A percentile compares a stretch with the other conserved stretches of the same genome.
phyloP scores from a whole-genome alignment of 1,284 basidiomycete species.

The Omphalotus olearius region DNA sequence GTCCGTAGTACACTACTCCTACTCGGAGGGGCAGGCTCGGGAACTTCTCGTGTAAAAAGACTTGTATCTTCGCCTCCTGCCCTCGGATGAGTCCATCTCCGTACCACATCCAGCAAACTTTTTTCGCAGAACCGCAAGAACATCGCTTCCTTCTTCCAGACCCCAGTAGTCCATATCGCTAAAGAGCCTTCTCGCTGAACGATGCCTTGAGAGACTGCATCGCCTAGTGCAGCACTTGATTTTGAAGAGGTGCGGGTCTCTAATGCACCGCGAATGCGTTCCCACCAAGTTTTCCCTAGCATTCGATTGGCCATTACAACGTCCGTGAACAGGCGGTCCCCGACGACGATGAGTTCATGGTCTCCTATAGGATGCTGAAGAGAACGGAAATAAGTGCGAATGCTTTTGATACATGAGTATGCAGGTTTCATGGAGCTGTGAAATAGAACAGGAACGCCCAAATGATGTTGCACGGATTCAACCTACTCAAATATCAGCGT shows the following conservation, averaged over 20 bases:
- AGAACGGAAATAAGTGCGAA: constrained; percentile 63
- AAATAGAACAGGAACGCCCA: constrained; percentile 79
- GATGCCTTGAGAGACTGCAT: background rate
- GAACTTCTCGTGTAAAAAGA: too few relatives aligned
- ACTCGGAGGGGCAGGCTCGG: too few relatives aligned
- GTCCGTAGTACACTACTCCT: too few relatives aligned
- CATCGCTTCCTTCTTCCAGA: constrained; percentile 64
- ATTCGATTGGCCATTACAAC: constrained; percentile 83
- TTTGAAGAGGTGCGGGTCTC: constrained; percentile 8
- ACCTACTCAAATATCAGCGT: constrained; percentile 46
- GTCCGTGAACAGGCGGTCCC: constrained; percentile 91
- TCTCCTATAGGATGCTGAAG: constrained; percentile 47
- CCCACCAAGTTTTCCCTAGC: constrained; percentile 27
- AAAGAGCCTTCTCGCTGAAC: constrained; percentile 28
- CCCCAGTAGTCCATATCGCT: constrained; percentile 61
- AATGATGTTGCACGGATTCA: constrained; percentile 77
- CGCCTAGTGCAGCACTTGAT: constrained; percentile 23
- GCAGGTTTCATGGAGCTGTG: constrained; percentile 78
- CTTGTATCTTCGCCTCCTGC: too few relatives aligned
- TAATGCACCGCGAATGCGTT: background rate
- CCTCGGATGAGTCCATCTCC: constrained; percentile 28
- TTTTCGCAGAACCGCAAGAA: constrained; percentile 56
- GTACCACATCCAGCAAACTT: constrained; percentile 40
- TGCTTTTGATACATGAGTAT: constrained; percentile 65
- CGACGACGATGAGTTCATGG: constrained; percentile 74